Evolutionary conservation across 2,329 filamentous ascomycete species (phyloP).

Genomic region (Pseudogymnoascus sp.): DNA sequence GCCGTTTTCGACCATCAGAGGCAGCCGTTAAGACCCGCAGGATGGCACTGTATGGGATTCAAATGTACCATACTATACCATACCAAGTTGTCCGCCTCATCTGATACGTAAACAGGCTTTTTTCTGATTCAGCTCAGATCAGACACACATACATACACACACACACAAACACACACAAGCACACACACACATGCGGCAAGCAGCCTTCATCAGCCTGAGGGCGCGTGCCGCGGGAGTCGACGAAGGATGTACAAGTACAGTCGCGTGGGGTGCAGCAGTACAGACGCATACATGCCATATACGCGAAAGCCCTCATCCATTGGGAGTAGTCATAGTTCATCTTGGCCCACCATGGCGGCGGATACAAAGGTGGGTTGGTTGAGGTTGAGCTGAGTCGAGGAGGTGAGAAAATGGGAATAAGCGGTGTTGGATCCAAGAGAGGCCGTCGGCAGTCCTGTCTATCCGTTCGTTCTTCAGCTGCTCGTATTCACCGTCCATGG

Average conservation of each 20-base stretch:
- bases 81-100: not conserved
- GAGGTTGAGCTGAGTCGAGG: not conserved
- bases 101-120: not conserved
- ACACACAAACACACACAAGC: not conserved
- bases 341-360: constrained; percentile 4
- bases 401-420: not conserved
- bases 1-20: not conserved
- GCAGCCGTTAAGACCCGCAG: not conserved
- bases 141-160: not conserved
- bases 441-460: not conserved
- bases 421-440: not conserved
- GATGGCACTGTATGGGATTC: not conserved
- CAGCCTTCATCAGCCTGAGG: not conserved
- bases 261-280: constrained; percentile 1
- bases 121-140: not conserved
- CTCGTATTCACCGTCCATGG: not conserved
- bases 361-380: not conserved
- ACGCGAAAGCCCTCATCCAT: not conserved
- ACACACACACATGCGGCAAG: not conserved
- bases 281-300: not conserved
- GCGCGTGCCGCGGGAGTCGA: not conserved
- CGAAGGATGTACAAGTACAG: constrained; percentile 1
- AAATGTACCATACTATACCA: not conserved
- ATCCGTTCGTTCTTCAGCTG: not conserved
- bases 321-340: constrained; percentile 1